phyloP scores from a whole-genome alignment of 2,329 filamentous ascomycete species.

The Cylindrodendrum hubeiense region DNA sequence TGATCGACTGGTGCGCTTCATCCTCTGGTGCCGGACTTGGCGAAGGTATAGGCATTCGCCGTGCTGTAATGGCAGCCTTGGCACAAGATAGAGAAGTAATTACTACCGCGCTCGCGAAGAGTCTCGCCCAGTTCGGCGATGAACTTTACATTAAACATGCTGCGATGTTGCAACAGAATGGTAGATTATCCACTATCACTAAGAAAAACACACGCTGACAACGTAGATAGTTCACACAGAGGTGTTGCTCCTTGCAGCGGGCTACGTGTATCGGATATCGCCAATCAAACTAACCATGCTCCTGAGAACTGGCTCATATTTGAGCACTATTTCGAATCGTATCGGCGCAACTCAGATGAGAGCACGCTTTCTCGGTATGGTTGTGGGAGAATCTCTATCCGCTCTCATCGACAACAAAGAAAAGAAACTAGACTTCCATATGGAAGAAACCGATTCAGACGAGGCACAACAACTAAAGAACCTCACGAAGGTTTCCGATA shows the following conservation, averaged over 20 bases:
- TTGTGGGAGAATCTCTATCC: conserved; percentile 81
- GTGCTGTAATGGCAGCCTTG: conserved; percentile 73
- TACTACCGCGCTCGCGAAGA: conserved; percentile 73
- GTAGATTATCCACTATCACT: conserved; percentile 56
- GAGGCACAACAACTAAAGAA: conserved; percentile 83
- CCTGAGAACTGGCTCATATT: conserved; percentile 78
- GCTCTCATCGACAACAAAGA: conserved; percentile 74
- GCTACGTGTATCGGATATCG: conserved; percentile 77
- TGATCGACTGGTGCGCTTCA: conserved; percentile 75
- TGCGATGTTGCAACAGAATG: conserved; percentile 89
- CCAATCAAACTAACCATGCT: conserved; percentile 76
- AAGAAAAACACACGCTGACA: conserved; percentile 34
- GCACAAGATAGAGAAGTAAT: conserved; percentile 65
- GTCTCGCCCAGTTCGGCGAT: conserved; percentile 83
- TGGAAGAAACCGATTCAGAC: conserved; percentile 79
- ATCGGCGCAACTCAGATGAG: conserved; percentile 81
- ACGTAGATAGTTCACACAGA: conserved; percentile 79
- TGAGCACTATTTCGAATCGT: conserved; percentile 86
- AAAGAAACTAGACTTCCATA: conserved; percentile 83
- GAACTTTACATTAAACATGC: conserved; percentile 88
- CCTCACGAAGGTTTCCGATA: conserved; percentile 73
- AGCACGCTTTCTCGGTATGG: conserved; percentile 88
- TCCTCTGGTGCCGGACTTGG: conserved; percentile 75
- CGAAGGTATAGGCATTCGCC: conserved; percentile 73
- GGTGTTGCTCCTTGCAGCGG: conserved; percentile 80